Percentiles rank a stretch among this genome's conserved stretches.
Conservation (phyloP, 352 stramenopile species). For the Globisporangium mamillatum region DNA sequence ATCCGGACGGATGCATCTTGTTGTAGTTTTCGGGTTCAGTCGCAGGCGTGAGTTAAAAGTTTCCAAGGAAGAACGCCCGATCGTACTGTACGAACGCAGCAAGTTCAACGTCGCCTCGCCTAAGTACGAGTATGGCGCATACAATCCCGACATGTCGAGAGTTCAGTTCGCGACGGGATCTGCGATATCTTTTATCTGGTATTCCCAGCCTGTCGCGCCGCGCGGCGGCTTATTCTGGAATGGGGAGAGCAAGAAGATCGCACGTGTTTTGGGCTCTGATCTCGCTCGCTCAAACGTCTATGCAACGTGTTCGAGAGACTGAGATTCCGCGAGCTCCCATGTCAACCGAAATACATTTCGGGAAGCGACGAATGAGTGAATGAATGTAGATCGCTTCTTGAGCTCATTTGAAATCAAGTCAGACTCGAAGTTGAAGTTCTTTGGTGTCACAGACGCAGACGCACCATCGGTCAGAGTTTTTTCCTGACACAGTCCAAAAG, state of each 20-base stretch:
- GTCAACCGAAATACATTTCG: neutral
- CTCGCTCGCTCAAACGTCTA: neutral
- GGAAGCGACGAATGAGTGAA: neutral
- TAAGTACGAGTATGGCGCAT: conserved; percentile 3
- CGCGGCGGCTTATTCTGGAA: neutral
- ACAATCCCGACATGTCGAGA: neutral
- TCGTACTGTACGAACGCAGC: neutral
- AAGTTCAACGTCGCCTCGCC: neutral
- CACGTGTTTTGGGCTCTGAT: neutral
- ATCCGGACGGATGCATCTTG: neutral
- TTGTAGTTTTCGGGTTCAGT: too few species aligned
- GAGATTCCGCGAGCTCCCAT: neutral
- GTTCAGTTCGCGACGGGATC: neutral
- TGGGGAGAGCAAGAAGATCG: neutral
- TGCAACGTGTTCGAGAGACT: neutral
- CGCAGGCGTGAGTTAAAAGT: too few species aligned
- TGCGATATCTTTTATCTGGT: neutral
- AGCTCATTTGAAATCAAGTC: conserved; percentile 2
- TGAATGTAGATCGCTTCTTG: neutral
- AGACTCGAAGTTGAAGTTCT: neutral
- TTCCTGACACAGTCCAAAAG: too few species aligned
- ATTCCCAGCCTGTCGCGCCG: neutral
- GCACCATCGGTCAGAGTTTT: neutral
- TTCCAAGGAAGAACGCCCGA: neutral
- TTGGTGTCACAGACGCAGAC: neutral